These are phyloP conservation scores for Penicillium sp. DNA, from an alignment of 2,329 filamentous ascomycete genomes.

Conservation along the genomic window DNA sequence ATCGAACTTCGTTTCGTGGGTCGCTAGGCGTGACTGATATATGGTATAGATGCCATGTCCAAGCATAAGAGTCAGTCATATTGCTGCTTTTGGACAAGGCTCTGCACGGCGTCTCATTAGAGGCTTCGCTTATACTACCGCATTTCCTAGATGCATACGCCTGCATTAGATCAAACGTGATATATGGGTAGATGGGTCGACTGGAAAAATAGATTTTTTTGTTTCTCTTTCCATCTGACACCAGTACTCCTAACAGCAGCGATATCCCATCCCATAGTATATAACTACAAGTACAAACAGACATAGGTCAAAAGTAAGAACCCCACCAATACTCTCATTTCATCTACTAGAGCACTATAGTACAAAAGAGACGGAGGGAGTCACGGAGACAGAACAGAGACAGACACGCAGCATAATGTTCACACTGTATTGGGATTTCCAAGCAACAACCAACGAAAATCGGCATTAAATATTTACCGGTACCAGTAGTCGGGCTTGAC, in stretches of 20 bases:
- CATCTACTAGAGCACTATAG: conserved; percentile 25
- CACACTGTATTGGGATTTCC: conserved; percentile 14
- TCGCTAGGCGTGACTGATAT: conserved; percentile 27
- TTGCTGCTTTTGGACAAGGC: neutral
- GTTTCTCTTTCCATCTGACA: neutral
- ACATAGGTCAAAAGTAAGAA: conserved; percentile 12
- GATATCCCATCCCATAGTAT: too few relatives aligned
- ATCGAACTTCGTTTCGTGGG: conserved; percentile 45
- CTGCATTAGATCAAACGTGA: neutral
- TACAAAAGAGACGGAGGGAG: conserved; percentile 22
- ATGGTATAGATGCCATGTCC: neutral
- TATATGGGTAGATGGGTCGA: neutral
- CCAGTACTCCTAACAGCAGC: neutral
- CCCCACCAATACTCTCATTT: conserved; percentile 20
- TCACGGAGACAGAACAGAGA: conserved; percentile 18
- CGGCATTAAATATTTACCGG: conserved; percentile 31
- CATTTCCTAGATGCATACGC: neutral
- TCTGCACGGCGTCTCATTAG: neutral
- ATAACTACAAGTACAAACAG: neutral
- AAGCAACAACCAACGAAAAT: conserved; percentile 2
- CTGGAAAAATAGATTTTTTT: neutral
- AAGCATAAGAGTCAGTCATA: neutral
- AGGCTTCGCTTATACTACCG: neutral
- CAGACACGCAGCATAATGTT: conserved; percentile 16
- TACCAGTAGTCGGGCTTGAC: conserved; percentile 93